phyloP scores from a whole-genome alignment of 2,329 filamentous ascomycete species.

The Xylaria multiplex region DNA sequence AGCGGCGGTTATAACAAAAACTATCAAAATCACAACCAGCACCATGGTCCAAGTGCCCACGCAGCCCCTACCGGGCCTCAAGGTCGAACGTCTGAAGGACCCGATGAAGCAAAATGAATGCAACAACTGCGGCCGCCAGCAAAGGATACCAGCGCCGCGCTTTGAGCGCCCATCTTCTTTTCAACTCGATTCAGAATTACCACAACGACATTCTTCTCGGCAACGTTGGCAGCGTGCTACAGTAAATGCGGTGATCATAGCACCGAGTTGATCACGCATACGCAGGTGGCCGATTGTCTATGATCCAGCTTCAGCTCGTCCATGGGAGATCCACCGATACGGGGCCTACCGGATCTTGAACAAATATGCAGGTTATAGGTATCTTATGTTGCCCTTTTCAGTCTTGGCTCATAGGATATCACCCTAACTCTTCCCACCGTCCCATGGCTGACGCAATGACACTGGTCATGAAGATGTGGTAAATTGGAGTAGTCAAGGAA shows the following conservation, averaged over 20 bases:
- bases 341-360: constrained; percentile 44
- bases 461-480: constrained; percentile 39
- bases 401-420: constrained; percentile 48
- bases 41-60: constrained; percentile 52
- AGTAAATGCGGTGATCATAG: constrained; percentile 19
- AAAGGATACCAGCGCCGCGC: constrained; percentile 47
- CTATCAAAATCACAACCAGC: constrained; percentile 57
- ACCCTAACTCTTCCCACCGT: constrained; percentile 41
- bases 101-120: constrained; percentile 59
- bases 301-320: constrained; percentile 25
- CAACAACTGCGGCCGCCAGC: constrained; percentile 37
- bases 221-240: constrained; percentile 36
- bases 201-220: constrained; percentile 37
- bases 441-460: constrained; percentile 39
- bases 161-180: constrained; percentile 44
- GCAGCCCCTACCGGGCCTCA: constrained; percentile 49
- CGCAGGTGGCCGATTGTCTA: constrained; percentile 25
- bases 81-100: constrained; percentile 53
- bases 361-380: constrained; percentile 41
- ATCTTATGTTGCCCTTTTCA: constrained; percentile 44
- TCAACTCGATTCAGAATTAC: constrained; percentile 44
- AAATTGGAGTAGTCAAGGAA: constrained; percentile 43
- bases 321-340: constrained; percentile 34
- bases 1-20: constrained; percentile 63
- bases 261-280: constrained; percentile 23